Evolutionary conservation across 2,329 filamentous ascomycete genomes (phyloP).

Genomic region (Pezicula carpinea): DNA sequence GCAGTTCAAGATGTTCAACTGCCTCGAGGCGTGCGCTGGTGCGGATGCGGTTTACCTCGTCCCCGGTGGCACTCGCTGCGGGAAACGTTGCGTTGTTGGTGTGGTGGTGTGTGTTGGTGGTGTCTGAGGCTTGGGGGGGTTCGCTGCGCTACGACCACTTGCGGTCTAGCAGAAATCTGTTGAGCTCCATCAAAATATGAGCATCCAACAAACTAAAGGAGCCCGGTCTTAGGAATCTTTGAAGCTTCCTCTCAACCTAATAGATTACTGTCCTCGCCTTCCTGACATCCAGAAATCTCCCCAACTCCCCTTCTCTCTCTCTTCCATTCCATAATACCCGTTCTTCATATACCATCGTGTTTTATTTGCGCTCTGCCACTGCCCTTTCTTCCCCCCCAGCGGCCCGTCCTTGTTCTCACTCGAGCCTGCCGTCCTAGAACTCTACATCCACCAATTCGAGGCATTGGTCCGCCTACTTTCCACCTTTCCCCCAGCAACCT

Average conservation of each 20-base stretch:
- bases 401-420: background rate
- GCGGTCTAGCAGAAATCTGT: background rate
- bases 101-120: background rate
- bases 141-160: background rate
- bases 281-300: background rate
- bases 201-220: constrained; percentile 2
- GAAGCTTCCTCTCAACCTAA: background rate
- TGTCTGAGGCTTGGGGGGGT: background rate
- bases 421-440: constrained; percentile 1
- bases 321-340: constrained; percentile 1
- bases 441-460: constrained; percentile 4
- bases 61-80: too few species aligned
- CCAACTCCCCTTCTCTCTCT: background rate
- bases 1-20: too few species aligned
- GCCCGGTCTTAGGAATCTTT: constrained; percentile 1
- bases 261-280: background rate
- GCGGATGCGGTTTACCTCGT: too few species aligned
- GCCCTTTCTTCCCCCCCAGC: background rate
- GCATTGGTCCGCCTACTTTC: constrained; percentile 1
- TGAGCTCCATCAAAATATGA: constrained; percentile 2
- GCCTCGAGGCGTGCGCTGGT: too few species aligned
- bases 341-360: constrained; percentile 3
- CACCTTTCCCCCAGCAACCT: constrained; percentile 1
- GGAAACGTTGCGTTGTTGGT: background rate
- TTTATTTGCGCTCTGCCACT: background rate